Percentiles rank a stretch among this genome's conserved stretches.
These are phyloP conservation scores for Calocybe indica DNA, from an alignment of 768 basidiomycete species.

Conservation along the genomic window DNA sequence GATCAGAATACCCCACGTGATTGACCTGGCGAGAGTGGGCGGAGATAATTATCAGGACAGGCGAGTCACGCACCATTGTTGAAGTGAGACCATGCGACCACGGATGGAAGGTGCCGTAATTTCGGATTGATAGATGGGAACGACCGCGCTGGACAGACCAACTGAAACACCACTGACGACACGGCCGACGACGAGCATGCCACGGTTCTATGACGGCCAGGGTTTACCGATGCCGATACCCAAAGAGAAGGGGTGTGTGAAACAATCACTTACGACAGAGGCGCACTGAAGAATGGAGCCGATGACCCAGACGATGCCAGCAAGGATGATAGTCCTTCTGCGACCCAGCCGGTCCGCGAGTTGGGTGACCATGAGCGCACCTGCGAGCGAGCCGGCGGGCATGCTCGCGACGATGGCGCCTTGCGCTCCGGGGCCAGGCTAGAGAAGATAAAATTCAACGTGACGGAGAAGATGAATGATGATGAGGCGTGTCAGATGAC, in stretches of 20 bases:
- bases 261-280: conserved; percentile 26
- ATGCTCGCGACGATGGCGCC: conserved; percentile 76
- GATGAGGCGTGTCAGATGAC: no score
- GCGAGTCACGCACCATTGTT: conserved; percentile 49
- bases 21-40: conserved; percentile 31
- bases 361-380: conserved; percentile 55
- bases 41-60: not conserved
- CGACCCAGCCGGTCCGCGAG: conserved; percentile 64
- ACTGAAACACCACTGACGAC: conserved; percentile 65
- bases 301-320: conserved; percentile 67
- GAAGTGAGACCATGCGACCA: conserved; percentile 69
- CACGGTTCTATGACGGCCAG: conserved; percentile 43
- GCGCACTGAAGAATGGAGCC: conserved; percentile 72
- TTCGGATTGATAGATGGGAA: conserved; percentile 74
- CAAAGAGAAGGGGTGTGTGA: conserved; percentile 1
- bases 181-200: conserved; percentile 71
- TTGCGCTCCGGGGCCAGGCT: conserved; percentile 52
- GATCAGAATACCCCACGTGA: conserved; percentile 73
- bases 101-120: conserved; percentile 68
- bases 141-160: conserved; percentile 58
- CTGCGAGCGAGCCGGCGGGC: conserved; percentile 69
- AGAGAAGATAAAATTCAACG: not conserved
- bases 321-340: conserved; percentile 58
- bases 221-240: conserved; percentile 1
- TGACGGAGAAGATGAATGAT: no score